phyloP scores from a whole-genome alignment of 768 basidiomycete genomes.

The Porphyrellus cyaneotinctus region DNA sequence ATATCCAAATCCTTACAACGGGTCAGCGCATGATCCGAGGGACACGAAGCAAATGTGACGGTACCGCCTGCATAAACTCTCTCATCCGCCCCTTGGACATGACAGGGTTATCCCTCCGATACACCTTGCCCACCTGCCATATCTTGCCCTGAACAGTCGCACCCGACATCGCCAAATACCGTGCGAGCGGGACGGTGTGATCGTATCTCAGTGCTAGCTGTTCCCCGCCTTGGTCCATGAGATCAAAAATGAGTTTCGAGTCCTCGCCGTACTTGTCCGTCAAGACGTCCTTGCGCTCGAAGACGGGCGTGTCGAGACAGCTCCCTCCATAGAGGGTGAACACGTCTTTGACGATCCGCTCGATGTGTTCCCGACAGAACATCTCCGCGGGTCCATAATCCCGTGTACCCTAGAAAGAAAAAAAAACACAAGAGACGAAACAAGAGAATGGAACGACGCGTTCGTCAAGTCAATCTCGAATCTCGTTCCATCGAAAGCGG shows the following conservation, averaged over 20 bases:
- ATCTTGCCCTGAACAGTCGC: constrained; percentile 76
- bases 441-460: too few relatives aligned
- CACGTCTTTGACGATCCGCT: constrained; percentile 78
- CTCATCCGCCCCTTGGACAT: constrained; percentile 99
- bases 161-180: constrained; percentile 95
- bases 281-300: constrained; percentile 94
- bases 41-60: constrained; percentile 14
- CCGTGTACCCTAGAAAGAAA: constrained; percentile 71
- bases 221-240: constrained; percentile 97
- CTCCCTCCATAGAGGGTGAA: constrained; percentile 88
- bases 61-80: constrained; percentile 95
- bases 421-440: too few relatives aligned
- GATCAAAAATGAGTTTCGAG: constrained; percentile 93
- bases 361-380: constrained; percentile 87
- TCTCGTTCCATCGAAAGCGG: too few relatives aligned
- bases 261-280: constrained; percentile 98
- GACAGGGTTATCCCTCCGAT: constrained; percentile 92
- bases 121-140: constrained; percentile 99
- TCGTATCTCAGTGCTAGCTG: constrained; percentile 93
- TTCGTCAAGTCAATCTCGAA: too few relatives aligned
- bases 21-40: not conserved
- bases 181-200: constrained; percentile 93
- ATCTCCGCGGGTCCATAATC: constrained; percentile 94
- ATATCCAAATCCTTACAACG: constrained; percentile 85
- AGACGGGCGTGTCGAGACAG: constrained; percentile 96